Evolutionary conservation across 139 green algal genomes (phyloP).

Genomic region (Picochlorum sp.): DNA sequence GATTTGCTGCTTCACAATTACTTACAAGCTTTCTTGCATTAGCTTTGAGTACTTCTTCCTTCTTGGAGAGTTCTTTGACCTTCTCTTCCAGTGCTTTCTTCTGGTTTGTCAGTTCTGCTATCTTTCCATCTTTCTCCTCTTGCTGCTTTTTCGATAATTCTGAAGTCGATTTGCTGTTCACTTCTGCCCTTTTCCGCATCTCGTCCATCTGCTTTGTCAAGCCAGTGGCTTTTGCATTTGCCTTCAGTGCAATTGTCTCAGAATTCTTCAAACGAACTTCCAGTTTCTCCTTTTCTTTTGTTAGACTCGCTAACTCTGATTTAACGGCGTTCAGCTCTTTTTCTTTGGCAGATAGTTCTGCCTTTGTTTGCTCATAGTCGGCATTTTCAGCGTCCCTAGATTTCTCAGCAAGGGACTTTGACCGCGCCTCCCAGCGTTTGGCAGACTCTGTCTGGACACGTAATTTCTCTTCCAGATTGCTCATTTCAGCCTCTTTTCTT

Average conservation of each 20-base stretch:
- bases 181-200: background rate
- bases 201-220: background rate
- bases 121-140: no score
- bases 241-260: background rate
- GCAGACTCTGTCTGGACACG: constrained; percentile 12
- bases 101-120: no score
- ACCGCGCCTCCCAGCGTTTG: constrained; percentile 33
- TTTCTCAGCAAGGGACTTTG: constrained; percentile 39
- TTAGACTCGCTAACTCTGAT: background rate
- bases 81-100: no score
- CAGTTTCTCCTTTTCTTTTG: background rate
- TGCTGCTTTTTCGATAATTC: background rate
- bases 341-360: constrained; percentile 18
- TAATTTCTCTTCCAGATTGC: constrained; percentile 22
- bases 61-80: no score
- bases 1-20: no score
- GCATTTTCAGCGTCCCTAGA: constrained; percentile 36
- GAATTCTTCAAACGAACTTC: background rate
- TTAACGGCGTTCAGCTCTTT: constrained; percentile 3
- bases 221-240: background rate
- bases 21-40: no score
- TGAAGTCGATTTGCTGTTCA: background rate
- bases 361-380: constrained; percentile 35
- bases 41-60: no score
- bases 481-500: constrained; percentile 15